Conservation (phyloP, 73 alveolate species). For the Symbiodinium natans region DNA sequence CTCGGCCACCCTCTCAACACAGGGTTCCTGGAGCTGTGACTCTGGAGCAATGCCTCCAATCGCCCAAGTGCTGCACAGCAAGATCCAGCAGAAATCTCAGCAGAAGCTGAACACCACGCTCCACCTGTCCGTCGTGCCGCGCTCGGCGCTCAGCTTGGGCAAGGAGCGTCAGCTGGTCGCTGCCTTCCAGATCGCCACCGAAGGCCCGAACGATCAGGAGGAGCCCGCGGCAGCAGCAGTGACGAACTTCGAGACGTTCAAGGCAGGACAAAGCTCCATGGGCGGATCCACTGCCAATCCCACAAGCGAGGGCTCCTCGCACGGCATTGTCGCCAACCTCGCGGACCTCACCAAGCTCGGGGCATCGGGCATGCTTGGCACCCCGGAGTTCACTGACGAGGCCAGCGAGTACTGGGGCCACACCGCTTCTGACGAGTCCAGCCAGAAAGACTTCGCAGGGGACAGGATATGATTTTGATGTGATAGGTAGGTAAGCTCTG, state of each 20-base stretch:
- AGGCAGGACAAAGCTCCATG: slow-evolving; percentile 1
- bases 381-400: background rate
- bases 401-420: slow-evolving; percentile 36
- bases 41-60: slow-evolving; percentile 53
- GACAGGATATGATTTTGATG: no score
- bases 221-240: background rate
- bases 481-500: background rate
- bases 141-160: slow-evolving; percentile 30
- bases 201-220: background rate
- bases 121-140: slow-evolving; percentile 64
- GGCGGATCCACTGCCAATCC: background rate
- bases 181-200: slow-evolving; percentile 14
- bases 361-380: background rate
- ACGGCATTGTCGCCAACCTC: slow-evolving; percentile 26
- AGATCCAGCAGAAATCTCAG: background rate
- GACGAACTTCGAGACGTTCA: slow-evolving; percentile 14
- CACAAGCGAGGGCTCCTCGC: background rate
- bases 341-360: slow-evolving; percentile 40
- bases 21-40: slow-evolving; percentile 44
- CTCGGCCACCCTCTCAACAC: slow-evolving; percentile 26
- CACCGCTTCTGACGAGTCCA: background rate
- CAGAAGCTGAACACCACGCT: slow-evolving; percentile 23
- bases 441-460: background rate
- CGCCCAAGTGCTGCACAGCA: slow-evolving; percentile 18
- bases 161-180: slow-evolving; percentile 63